Evolutionary conservation across 345 rosid genomes (phyloP).

Genomic region (Noccaea caerulescens): DNA sequence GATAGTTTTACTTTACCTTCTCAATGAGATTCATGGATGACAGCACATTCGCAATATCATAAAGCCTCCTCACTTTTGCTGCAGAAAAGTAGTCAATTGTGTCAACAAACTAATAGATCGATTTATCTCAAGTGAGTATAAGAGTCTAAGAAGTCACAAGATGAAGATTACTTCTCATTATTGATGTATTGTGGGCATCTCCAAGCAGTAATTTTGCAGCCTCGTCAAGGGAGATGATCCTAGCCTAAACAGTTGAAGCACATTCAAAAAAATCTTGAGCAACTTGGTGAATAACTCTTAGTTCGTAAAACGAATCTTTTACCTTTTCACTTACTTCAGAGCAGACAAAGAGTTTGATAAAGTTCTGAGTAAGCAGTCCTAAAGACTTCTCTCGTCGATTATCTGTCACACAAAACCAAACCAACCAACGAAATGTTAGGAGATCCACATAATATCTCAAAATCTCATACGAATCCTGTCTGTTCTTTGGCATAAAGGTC

Average conservation of each 20-base stretch:
- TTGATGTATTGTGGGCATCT: slow-evolving; percentile 67
- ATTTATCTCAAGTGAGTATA: background rate
- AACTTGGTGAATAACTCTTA: background rate
- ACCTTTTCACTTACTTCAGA: slow-evolving; percentile 59
- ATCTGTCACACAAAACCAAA: slow-evolving; percentile 49
- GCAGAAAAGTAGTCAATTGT: slow-evolving; percentile 31
- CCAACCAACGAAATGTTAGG: slow-evolving; percentile 19
- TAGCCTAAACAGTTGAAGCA: slow-evolving; percentile 50
- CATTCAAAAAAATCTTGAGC: slow-evolving; percentile 16
- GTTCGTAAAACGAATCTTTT: background rate
- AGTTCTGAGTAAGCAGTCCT: slow-evolving; percentile 86
- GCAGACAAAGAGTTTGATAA: slow-evolving; percentile 84
- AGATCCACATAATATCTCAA: background rate
- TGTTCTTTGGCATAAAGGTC: slow-evolving; percentile 5
- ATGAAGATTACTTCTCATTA: slow-evolving; percentile 70
- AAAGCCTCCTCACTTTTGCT: slow-evolving; percentile 93
- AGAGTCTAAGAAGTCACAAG: background rate
- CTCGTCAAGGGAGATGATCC: slow-evolving; percentile 77
- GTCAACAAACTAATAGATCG: slow-evolving; percentile 12
- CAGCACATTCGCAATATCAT: slow-evolving; percentile 87
- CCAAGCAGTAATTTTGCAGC: slow-evolving; percentile 82
- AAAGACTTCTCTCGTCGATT: slow-evolving; percentile 84
- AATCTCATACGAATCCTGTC: background rate
- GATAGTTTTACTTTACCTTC: slow-evolving; percentile 55
- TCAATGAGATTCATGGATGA: slow-evolving; percentile 87